phyloP scores from a whole-genome alignment of 345 rosid species.

The Zanthoxylum bungeanum region DNA sequence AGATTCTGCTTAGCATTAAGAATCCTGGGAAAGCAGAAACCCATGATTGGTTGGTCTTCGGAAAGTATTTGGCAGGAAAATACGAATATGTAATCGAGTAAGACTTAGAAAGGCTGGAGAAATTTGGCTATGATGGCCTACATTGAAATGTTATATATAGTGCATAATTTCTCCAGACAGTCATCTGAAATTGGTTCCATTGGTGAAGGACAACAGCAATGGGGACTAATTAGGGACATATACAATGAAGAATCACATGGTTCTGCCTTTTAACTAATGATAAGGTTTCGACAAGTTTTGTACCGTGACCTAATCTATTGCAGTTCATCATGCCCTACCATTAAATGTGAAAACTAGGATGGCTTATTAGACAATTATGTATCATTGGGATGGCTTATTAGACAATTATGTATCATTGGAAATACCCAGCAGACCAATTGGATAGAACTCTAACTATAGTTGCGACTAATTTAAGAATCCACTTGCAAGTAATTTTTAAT shows the following conservation, averaged over 20 bases:
- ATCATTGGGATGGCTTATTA: not conserved
- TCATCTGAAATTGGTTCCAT: no score
- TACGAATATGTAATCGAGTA: not conserved
- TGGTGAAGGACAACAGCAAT: not conserved
- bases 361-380: slow-evolving; percentile 7
- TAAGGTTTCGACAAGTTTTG: not conserved
- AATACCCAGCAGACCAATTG: not conserved
- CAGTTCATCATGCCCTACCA: slow-evolving; percentile 3
- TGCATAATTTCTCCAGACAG: no score
- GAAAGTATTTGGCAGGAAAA: not conserved
- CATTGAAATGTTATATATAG: not conserved
- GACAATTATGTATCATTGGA: not conserved
- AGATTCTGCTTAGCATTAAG: not conserved
- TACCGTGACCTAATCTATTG: not conserved
- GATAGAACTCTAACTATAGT: not conserved
- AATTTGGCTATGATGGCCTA: not conserved
- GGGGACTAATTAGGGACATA: not conserved
- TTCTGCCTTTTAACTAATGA: not conserved
- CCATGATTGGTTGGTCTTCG: not conserved
- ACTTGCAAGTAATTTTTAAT: not conserved
- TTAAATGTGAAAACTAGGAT: not conserved
- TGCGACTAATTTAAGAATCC: not conserved
- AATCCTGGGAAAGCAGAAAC: not conserved
- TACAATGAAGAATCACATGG: slow-evolving; percentile 10
- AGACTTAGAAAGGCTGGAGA: not conserved